These are phyloP conservation scores for Secale cereale DNA, from an alignment of 176 grass and related monocot species.

Conservation along the genomic window DNA sequence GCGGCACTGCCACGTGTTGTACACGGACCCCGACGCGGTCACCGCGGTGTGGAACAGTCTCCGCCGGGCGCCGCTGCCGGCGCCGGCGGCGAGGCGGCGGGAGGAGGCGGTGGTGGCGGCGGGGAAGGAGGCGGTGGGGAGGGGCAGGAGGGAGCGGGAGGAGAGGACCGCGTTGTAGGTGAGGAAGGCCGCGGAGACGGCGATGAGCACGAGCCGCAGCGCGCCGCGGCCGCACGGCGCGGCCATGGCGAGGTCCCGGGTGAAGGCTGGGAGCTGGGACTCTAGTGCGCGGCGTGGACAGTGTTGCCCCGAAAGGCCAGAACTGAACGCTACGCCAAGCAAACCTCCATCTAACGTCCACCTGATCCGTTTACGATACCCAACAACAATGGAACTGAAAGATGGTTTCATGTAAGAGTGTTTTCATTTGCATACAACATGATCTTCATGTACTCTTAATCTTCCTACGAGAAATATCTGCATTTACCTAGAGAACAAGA, in stretches of 20 bases:
- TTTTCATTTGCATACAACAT: too few relatives aligned
- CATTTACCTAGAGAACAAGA: too few relatives aligned
- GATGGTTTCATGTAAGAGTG: too few relatives aligned
- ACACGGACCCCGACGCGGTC: conserved; percentile 61
- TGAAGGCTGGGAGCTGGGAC: neutral
- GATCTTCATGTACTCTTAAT: too few relatives aligned
- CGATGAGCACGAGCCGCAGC: conserved; percentile 38
- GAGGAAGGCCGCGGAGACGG: conserved; percentile 49
- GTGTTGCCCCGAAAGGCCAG: neutral
- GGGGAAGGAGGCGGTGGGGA: conserved; percentile 25
- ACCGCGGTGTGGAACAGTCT: conserved; percentile 86
- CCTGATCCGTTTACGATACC: neutral
- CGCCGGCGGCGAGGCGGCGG: neutral
- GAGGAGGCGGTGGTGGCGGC: conserved; percentile 3
- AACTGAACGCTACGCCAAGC: neutral
- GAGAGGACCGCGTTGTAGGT: conserved; percentile 69
- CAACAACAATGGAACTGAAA: neutral
- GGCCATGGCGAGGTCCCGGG: conserved; percentile 15
- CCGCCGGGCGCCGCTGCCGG: neutral
- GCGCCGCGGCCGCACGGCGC: conserved; percentile 39
- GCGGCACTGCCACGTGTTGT: conserved; percentile 92
- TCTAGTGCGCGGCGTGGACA: neutral
- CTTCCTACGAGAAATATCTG: too few relatives aligned
- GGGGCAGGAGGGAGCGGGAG: conserved; percentile 28
- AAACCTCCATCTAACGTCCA: neutral